Percentiles rank a stretch among this genome's conserved stretches.
These are phyloP conservation scores for Amphirosellinia nigrospora DNA, from an alignment of 495 filamentous ascomycete species.

Conservation along the genomic window DNA sequence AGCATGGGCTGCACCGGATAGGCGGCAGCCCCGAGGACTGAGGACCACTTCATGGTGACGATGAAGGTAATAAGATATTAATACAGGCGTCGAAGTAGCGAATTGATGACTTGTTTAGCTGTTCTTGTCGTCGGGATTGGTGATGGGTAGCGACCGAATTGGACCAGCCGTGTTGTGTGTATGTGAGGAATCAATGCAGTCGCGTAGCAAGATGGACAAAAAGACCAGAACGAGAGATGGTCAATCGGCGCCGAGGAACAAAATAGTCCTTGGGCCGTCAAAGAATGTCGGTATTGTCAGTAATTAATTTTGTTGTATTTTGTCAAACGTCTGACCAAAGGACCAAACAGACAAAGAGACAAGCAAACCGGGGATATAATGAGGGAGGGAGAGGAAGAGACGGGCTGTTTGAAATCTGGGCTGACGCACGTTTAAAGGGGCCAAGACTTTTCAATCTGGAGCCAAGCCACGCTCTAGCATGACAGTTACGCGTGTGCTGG, in stretches of 20 bases:
- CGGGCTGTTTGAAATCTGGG: constrained; percentile 11
- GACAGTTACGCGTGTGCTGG: constrained; percentile 14
- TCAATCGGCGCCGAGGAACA: background rate
- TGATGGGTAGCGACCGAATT: constrained; percentile 4
- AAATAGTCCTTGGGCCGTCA: background rate
- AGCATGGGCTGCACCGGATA: constrained; percentile 33
- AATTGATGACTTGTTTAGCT: background rate
- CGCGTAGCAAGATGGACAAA: background rate
- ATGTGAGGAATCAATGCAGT: constrained; percentile 3
- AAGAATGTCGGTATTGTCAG: constrained; percentile 15
- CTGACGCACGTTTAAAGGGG: constrained; percentile 20
- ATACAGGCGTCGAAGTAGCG: background rate
- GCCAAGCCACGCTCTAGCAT: constrained; percentile 6
- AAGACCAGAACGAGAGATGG: constrained; percentile 26
- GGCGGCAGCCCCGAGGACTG: constrained; percentile 36
- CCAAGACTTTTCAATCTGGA: constrained; percentile 13
- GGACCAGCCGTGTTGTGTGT: constrained; percentile 10
- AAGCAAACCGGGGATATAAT: constrained; percentile 7
- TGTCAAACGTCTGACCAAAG: background rate
- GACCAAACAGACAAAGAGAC: background rate
- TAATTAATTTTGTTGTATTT: background rate
- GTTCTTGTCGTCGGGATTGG: background rate
- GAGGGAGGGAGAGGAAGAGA: constrained; percentile 2
- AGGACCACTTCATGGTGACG: constrained; percentile 36
- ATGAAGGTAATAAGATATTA: background rate